Percentiles rank a stretch among this genome's conserved stretches.
Conservation (phyloP, 257 asterid genomes). For the Petrea volubilis region DNA sequence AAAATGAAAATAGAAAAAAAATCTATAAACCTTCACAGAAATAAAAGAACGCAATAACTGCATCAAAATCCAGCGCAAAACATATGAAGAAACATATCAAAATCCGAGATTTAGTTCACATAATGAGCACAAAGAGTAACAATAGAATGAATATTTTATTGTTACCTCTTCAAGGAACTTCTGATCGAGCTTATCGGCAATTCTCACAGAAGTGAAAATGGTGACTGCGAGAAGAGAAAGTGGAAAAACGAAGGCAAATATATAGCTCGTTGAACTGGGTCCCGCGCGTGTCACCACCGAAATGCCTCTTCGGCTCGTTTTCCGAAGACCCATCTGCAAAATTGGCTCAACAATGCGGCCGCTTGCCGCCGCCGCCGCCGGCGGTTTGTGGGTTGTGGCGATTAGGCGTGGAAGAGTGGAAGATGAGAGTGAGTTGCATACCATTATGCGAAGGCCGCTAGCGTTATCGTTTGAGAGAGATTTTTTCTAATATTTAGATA, state of each 20-base stretch:
- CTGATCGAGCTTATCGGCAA: slow-evolving; percentile 71
- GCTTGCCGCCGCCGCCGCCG: slow-evolving; percentile 8
- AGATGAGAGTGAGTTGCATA: slow-evolving; percentile 29
- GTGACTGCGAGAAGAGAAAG: slow-evolving; percentile 69
- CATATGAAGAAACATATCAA: not conserved
- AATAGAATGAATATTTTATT: not conserved
- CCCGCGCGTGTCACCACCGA: slow-evolving; percentile 61
- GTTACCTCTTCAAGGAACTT: slow-evolving; percentile 75
- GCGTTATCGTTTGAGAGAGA: slow-evolving; percentile 9
- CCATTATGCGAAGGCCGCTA: slow-evolving; percentile 16
- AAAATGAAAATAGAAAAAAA: not conserved
- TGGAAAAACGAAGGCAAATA: slow-evolving; percentile 70
- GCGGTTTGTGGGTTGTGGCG: slow-evolving; percentile 23
- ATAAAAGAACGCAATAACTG: not conserved
- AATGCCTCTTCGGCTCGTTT: slow-evolving; percentile 42
- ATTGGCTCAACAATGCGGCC: slow-evolving; percentile 4
- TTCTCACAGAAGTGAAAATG: slow-evolving; percentile 48
- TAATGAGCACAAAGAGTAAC: not conserved
- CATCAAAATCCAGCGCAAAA: not conserved
- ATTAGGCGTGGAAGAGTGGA: slow-evolving; percentile 23
- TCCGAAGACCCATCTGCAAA: slow-evolving; percentile 10
- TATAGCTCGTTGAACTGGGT: slow-evolving; percentile 50
- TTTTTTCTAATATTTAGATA: not conserved
- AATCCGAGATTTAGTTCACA: not conserved
- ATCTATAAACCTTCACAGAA: not conserved